Evolutionary conservation across 2,329 filamentous ascomycete species (phyloP).

Genomic region (Akanthomyces muscarius): DNA sequence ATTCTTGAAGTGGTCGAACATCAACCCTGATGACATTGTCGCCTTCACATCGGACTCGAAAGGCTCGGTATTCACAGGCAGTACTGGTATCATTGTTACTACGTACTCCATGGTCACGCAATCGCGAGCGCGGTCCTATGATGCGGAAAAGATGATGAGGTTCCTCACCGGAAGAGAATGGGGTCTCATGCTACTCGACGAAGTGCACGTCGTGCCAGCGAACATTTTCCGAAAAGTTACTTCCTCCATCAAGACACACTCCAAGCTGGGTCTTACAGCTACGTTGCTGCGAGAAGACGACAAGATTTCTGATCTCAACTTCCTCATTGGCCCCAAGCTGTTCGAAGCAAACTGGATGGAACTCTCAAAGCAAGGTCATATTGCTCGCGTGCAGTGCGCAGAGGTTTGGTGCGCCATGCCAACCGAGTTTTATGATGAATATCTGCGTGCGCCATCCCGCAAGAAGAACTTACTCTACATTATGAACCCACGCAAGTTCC

Average conservation of each 20-base stretch:
- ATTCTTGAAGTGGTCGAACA: constrained; percentile 98
- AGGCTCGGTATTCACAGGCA: constrained; percentile 69
- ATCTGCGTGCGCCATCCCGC: constrained; percentile 63
- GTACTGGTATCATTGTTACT: constrained; percentile 93
- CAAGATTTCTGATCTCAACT: constrained; percentile 96
- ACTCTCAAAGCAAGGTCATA: constrained; percentile 91
- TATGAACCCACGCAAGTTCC: constrained; percentile 97
- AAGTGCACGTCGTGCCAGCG: constrained; percentile 96
- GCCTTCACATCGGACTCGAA: constrained; percentile 95
- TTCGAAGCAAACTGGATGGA: constrained; percentile 99
- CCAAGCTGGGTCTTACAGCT: constrained; percentile 90
- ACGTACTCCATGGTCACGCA: constrained; percentile 99
- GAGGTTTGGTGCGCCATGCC: constrained; percentile 99
- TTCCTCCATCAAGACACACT: constrained; percentile 87
- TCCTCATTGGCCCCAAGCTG: constrained; percentile 92
- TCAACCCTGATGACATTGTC: constrained; percentile 84
- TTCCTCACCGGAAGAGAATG: constrained; percentile 87
- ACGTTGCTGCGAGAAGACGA: constrained; percentile 94
- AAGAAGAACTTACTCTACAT: constrained; percentile 66
- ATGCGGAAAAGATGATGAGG: constrained; percentile 96
- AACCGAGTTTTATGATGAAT: constrained; percentile 95
- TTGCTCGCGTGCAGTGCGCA: constrained; percentile 93
- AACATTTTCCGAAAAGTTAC: constrained; percentile 96
- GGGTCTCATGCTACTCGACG: constrained; percentile 95
- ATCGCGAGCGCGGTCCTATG: constrained; percentile 79